Percentiles rank a stretch among this genome's conserved stretches.
These are phyloP conservation scores for Mangifera indica DNA, from an alignment of 345 rosid species.

Conservation along the genomic window DNA sequence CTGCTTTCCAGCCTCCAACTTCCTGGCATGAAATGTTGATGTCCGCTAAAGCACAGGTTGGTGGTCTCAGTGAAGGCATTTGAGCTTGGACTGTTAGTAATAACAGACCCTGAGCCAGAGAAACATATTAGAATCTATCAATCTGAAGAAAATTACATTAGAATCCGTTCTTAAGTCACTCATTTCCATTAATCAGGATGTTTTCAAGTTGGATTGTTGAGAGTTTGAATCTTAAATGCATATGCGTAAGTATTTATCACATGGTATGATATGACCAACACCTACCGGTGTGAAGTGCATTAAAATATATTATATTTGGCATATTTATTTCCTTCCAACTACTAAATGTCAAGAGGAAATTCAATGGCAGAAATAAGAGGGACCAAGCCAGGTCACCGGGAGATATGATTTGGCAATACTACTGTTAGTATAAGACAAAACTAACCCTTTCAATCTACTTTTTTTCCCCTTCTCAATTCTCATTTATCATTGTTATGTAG, in stretches of 20 bases:
- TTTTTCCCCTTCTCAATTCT: neutral
- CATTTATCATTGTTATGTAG: conserved; percentile 10
- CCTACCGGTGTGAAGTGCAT: conserved; percentile 19
- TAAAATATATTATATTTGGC: neutral
- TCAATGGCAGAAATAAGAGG: conserved; percentile 14
- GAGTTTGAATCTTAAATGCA: neutral
- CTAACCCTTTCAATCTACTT: neutral
- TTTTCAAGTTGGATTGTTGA: too few relatives aligned
- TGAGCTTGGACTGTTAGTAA: conserved; percentile 56
- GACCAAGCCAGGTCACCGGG: conserved; percentile 20
- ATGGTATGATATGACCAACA: neutral
- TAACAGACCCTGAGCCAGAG: conserved; percentile 46
- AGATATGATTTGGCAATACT: conserved; percentile 4
- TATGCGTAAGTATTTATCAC: conserved; percentile 2
- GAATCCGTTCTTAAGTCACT: too few relatives aligned
- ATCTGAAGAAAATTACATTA: too few relatives aligned
- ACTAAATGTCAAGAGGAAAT: conserved; percentile 6
- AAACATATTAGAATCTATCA: neutral
- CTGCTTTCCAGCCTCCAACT: conserved; percentile 36
- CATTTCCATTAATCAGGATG: too few relatives aligned
- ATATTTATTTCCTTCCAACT: conserved; percentile 14
- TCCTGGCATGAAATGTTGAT: conserved; percentile 32
- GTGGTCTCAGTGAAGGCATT: conserved; percentile 51
- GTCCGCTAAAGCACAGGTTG: conserved; percentile 29
- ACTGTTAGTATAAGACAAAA: conserved; percentile 10